Conservation (phyloP, 495 filamentous ascomycete genomes). For the Clohesyomyces aquaticus region DNA sequence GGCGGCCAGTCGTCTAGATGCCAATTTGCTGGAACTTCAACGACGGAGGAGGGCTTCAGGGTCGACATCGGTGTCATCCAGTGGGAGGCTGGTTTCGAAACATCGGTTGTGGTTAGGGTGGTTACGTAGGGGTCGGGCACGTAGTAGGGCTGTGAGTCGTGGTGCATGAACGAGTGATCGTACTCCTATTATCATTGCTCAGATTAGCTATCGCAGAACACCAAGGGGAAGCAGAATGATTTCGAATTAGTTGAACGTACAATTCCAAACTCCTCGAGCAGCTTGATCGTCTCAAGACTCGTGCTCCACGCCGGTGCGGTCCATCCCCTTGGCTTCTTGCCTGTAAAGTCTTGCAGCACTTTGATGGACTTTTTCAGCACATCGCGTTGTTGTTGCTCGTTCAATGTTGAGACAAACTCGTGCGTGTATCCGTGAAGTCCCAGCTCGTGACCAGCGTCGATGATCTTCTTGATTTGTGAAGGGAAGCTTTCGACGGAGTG, state of each 20-base stretch:
- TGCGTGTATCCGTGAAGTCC: slow-evolving; percentile 54
- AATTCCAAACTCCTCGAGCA: slow-evolving; percentile 69
- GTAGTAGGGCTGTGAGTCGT: slow-evolving; percentile 70
- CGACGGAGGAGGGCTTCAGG: slow-evolving; percentile 58
- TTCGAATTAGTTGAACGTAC: no score
- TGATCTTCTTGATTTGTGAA: slow-evolving; percentile 45
- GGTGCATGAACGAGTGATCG: slow-evolving; percentile 68
- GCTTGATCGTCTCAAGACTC: slow-evolving; percentile 65
- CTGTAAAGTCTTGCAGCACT: slow-evolving; percentile 44
- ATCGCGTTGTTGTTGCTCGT: slow-evolving; percentile 45
- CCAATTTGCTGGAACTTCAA: slow-evolving; percentile 71
- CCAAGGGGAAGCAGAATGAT: neutral
- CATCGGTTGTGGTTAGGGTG: slow-evolving; percentile 66
- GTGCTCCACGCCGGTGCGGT: slow-evolving; percentile 68
- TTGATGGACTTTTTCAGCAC: slow-evolving; percentile 48
- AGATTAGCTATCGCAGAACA: neutral
- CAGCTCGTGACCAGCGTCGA: slow-evolving; percentile 50
- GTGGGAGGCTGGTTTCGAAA: slow-evolving; percentile 59
- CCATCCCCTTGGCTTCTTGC: slow-evolving; percentile 47
- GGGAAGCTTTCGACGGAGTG: slow-evolving; percentile 51
- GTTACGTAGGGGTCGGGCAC: slow-evolving; percentile 60
- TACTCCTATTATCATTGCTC: slow-evolving; percentile 54
- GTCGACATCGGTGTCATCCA: slow-evolving; percentile 69
- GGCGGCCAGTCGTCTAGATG: slow-evolving; percentile 67
- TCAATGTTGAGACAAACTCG: slow-evolving; percentile 44